Evolutionary conservation across 2,329 filamentous ascomycete species (phyloP), one percentile per base, ranked within the genome.

Genomic region (Pseudocercospora fuligena): DNA sequence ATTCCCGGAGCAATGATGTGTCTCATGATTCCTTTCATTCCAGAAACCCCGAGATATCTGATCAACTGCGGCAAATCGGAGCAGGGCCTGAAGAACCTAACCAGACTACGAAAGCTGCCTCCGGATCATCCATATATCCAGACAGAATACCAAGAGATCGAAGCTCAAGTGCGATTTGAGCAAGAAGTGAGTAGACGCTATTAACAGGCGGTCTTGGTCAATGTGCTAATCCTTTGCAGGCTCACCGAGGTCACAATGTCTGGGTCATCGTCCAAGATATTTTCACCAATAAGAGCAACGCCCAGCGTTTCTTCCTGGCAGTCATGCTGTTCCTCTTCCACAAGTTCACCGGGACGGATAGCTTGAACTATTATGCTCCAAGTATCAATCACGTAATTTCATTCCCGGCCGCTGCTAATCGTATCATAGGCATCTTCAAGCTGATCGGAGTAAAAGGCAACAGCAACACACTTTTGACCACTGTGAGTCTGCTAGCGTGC

Each of bases 81-180:
- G 31, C 60, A 68, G 40, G 66, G 68, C 14, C 47, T 70, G 33
- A 66, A 59, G 36, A 70, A 70, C 47, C 53, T 70, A 29, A 64
- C 61, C 6, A 64, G 60, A 51, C 65, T 74, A 19, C 66, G 72
- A 25, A 68, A 69, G 49, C 67, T 73, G 46, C 69, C 70, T n/a
- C 57, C 57, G 0, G 68, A 73, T 27, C 71, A 73, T 46, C 68
- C 70, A 4, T 69, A 70, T 51, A 64, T 74, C n/a, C 64, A 66
- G 29, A 68, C 65, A 21, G 72, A 74, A 60, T 69, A 70, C 14
- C 66, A 64, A 16, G 72, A 74, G 47, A 72, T 72, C n/a, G 66
- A 68, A 19, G 71, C 71, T n/a, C 69, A 72, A 36, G 64, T 71
- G 58, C 46, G 67, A 2, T 69, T 68, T 40, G 73, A 74, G 63